Evolutionary conservation across 495 filamentous ascomycete species (phyloP).

Genomic region (Daldinia grandis): DNA sequence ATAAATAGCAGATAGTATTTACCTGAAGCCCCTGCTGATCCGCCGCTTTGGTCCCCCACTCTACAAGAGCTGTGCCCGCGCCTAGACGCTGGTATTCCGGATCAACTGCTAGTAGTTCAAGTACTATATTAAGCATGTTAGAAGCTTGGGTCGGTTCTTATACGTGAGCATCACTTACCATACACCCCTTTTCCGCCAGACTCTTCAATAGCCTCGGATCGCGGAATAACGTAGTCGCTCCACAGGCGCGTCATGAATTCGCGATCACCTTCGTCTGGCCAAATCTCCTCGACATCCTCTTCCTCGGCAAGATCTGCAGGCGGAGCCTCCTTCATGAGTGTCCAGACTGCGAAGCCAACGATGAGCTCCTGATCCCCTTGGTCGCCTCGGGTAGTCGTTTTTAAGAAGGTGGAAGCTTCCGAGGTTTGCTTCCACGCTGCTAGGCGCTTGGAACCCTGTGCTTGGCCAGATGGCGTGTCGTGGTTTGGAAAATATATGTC

Average conservation of each 20-base stretch:
- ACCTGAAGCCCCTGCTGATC: constrained; percentile 45
- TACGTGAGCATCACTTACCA: constrained; percentile 12
- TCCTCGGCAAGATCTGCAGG: constrained; percentile 26
- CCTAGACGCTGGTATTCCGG: constrained; percentile 59
- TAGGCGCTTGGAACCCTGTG: constrained; percentile 33
- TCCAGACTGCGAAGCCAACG: constrained; percentile 41
- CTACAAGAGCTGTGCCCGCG: constrained; percentile 58
- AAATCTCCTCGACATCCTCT: constrained; percentile 36
- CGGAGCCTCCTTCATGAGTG: constrained; percentile 32
- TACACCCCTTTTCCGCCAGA: constrained; percentile 27
- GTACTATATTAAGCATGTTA: constrained; percentile 34
- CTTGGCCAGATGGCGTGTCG: constrained; percentile 27
- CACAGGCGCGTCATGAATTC: constrained; percentile 38
- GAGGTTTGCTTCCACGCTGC: constrained; percentile 24
- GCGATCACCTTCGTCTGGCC: constrained; percentile 37
- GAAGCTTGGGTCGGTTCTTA: neutral
- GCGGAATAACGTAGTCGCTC: constrained; percentile 36
- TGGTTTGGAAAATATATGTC: constrained; percentile 38
- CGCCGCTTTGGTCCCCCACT: constrained; percentile 59
- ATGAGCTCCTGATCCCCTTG: constrained; percentile 16
- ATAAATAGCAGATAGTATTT: neutral
- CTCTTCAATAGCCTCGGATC: constrained; percentile 21
- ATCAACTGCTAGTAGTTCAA: constrained; percentile 61
- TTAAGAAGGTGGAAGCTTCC: constrained; percentile 22
- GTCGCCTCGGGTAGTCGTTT: constrained; percentile 15